Conservation (phyloP, 2,329 filamentous ascomycete species). For the Cadophora sp. region DNA sequence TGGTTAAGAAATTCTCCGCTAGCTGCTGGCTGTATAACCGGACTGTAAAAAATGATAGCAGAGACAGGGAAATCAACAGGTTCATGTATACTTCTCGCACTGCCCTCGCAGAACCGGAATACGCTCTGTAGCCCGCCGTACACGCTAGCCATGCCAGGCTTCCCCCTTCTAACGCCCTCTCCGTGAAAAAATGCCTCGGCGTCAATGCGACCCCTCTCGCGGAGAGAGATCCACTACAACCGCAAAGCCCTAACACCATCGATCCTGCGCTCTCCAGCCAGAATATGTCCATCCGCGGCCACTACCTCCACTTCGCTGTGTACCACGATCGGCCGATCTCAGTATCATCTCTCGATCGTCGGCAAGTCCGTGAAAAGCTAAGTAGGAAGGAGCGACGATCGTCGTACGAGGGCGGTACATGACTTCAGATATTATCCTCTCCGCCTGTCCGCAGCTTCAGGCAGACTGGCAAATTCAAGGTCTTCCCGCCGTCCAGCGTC, state of each 20-base stretch:
- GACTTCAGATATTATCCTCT: constrained; percentile 26
- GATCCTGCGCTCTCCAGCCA: constrained; percentile 32
- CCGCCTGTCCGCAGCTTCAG: constrained; percentile 29
- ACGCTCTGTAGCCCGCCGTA: constrained; percentile 3
- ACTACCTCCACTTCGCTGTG: constrained; percentile 29
- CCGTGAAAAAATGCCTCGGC: constrained; percentile 26
- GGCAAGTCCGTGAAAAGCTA: not conserved
- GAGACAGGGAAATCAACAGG: constrained; percentile 2
- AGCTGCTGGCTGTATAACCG: constrained; percentile 24
- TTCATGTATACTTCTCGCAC: constrained; percentile 20
- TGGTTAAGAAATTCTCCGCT: constrained; percentile 31
- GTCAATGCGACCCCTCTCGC: constrained; percentile 26
- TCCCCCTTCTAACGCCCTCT: constrained; percentile 22
- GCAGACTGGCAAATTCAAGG: constrained; percentile 28
- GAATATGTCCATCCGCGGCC: constrained; percentile 29
- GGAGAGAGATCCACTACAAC: constrained; percentile 25
- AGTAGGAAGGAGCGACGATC: constrained; percentile 23
- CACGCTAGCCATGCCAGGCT: constrained; percentile 6
- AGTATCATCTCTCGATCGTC: too few species aligned
- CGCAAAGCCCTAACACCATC: constrained; percentile 25
- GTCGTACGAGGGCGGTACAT: constrained; percentile 21
- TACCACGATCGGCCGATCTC: constrained; percentile 26
- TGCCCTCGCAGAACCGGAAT: constrained; percentile 29
- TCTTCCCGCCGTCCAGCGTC: constrained; percentile 26
- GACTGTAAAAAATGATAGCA: constrained; percentile 25